phyloP scores from a whole-genome alignment of 805 yeast genomes.

The Saccharomycopsis sp. region DNA sequence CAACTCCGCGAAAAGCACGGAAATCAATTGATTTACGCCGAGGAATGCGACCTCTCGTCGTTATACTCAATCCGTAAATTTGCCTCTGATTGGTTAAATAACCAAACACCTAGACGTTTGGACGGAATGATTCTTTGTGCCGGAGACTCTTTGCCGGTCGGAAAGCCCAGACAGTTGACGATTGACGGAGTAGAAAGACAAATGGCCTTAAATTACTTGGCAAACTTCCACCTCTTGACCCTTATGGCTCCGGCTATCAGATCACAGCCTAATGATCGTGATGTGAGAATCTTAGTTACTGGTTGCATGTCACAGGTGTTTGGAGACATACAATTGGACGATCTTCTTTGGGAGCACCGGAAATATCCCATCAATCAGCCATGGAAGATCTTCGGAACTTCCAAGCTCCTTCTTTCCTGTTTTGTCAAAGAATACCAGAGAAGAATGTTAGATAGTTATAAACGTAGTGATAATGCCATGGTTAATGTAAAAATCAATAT shows the following conservation, averaged over 20 bases:
- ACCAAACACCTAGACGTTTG: conserved; percentile 79
- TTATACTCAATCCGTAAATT: conserved; percentile 75
- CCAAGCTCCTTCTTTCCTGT: conserved; percentile 70
- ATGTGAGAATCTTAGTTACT: conserved; percentile 74
- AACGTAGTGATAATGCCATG: conserved; percentile 62
- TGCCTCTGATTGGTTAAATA: conserved; percentile 93
- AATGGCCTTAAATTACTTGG: conserved; percentile 73
- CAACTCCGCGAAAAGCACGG: conserved; percentile 65
- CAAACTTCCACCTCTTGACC: conserved; percentile 74
- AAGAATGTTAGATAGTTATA: conserved; percentile 42
- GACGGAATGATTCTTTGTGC: conserved; percentile 91
- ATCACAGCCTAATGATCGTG: conserved; percentile 92
- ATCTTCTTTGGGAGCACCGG: conserved; percentile 54
- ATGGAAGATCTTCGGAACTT: conserved; percentile 72
- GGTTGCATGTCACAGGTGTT: conserved; percentile 73
- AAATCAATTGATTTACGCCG: conserved; percentile 82
- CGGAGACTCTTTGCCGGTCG: conserved; percentile 70
- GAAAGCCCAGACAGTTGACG: conserved; percentile 56
- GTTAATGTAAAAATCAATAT: conserved; percentile 62
- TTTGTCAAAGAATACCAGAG: conserved; percentile 77
- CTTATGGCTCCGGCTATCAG: conserved; percentile 77
- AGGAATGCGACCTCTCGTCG: conserved; percentile 73
- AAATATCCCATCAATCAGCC: conserved; percentile 59
- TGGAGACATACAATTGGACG: conserved; percentile 57
- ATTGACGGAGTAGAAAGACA: conserved; percentile 84